A percentile compares a stretch with the other conserved stretches of the same genome.
These are phyloP conservation scores for Chrysosporium keratinophilum DNA, from an alignment of 2,329 filamentous ascomycete species.

Conservation along the genomic window DNA sequence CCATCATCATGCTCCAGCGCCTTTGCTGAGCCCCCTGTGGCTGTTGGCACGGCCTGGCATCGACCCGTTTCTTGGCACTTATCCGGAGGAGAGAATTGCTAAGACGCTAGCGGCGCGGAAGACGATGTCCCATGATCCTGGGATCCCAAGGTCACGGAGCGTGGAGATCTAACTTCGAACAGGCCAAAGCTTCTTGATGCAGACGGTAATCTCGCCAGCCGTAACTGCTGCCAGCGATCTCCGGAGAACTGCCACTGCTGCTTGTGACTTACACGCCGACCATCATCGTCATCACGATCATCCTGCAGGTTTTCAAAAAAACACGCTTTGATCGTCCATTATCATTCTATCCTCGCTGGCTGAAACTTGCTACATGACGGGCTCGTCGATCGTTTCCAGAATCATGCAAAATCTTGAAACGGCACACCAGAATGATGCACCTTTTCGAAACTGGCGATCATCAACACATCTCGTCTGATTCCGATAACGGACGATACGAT, in stretches of 20 bases:
- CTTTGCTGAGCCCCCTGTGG: background rate
- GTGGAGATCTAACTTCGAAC: slow-evolving; percentile 6
- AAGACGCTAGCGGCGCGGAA: slow-evolving; percentile 9
- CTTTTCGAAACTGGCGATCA: background rate
- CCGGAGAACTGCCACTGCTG: too few relatives aligned
- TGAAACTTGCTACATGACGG: background rate
- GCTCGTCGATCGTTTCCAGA: slow-evolving; percentile 9
- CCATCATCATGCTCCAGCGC: background rate
- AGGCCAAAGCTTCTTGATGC: slow-evolving; percentile 1
- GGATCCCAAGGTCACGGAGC: slow-evolving; percentile 9
- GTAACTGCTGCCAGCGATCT: too few relatives aligned
- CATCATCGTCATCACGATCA: too few relatives aligned
- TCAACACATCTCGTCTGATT: background rate
- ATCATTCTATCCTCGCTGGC: background rate
- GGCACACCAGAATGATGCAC: background rate
- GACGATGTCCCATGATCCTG: slow-evolving; percentile 8
- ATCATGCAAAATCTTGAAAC: slow-evolving; percentile 5
- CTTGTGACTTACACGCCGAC: too few relatives aligned
- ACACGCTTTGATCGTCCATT: background rate
- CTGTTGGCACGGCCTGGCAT: background rate
- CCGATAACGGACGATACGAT: background rate
- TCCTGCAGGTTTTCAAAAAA: background rate
- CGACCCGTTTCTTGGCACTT: slow-evolving; percentile 3
- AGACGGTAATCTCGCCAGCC: too few relatives aligned
- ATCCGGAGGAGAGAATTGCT: slow-evolving; percentile 2